Evolutionary conservation across 352 stramenopile species (phyloP), one percentile per base, ranked within the genome.

Genomic region (Pythium scleroteichum): DNA sequence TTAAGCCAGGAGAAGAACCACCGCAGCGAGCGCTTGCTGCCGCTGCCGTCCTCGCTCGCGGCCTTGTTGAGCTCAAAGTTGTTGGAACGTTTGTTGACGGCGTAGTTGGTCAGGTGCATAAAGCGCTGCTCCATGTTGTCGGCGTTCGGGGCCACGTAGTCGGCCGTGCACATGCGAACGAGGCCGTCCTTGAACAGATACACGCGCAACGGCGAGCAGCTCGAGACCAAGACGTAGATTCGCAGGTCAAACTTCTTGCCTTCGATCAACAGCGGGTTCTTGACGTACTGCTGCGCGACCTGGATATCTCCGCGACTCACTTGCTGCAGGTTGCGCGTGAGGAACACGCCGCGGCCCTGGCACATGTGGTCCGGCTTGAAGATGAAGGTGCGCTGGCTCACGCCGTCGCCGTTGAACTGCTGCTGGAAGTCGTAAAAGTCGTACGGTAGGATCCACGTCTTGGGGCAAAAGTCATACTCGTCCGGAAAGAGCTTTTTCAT

Each of bases 381-480:
- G 54, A 99, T 99, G 58, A 97, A 99, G 3, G 92, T 97, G 40
- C 76, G 78, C 56, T 95, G 87, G 46, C 85, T 95, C n/a, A 85
- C 64, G n/a, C 92, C 94, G 45, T 90, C 82, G 14, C 70, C 65
- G 53, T 95, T 87, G 68, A 98, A 98, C 46, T 98, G 73, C 29
- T 85, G 74, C 60, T 94, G 82, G 63, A 99, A 98, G 26, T 97
- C 85, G 48, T 86, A 78, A 44, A 97, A 80, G 61, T 98, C 94
- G 47, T 95, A 90, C 19, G 97, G 97, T n/a, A 99, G 75, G 27
- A 99, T 96, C 87, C 94, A 99, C 19, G 97, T 99, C 32, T 85
- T 84, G 29, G 97, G 97, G 54, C 95, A 98, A 63, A 98, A 99
- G 32, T 85, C 77, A 58, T 95, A 98, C 59, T 98, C 89, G 7